Evolutionary conservation across 2,329 filamentous ascomycete species (phyloP).

Genomic region (Alternaria sp.): DNA sequence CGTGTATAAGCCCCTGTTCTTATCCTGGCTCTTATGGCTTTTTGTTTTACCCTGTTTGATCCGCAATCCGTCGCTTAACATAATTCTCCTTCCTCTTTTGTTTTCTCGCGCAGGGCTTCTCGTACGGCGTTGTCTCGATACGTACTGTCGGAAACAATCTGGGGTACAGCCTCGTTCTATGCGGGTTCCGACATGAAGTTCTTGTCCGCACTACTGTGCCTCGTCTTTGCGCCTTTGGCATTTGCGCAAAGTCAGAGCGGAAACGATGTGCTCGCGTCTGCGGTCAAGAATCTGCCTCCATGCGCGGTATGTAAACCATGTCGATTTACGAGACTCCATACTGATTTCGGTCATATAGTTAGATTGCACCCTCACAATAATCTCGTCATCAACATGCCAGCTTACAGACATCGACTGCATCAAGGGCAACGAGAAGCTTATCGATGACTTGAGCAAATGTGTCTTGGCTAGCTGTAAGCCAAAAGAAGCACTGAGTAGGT

Average conservation of each 20-base stretch:
- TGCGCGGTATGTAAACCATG: slow-evolving; percentile 11
- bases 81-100: not conserved
- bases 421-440: slow-evolving; percentile 21
- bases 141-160: not conserved
- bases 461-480: slow-evolving; percentile 29
- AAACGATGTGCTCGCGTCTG: slow-evolving; percentile 8
- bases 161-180: not conserved
- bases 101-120: not conserved
- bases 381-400: slow-evolving; percentile 30
- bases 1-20: not conserved
- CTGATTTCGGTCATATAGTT: slow-evolving; percentile 11
- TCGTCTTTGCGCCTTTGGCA: slow-evolving; percentile 1
- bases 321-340: not conserved
- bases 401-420: slow-evolving; percentile 36
- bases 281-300: slow-evolving; percentile 13
- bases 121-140: not conserved
- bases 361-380: slow-evolving; percentile 25
- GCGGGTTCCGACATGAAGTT: slow-evolving; percentile 1
- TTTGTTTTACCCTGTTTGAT: not conserved
- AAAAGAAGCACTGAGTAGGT: slow-evolving; percentile 35
- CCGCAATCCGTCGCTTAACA: not conserved
- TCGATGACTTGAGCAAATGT: slow-evolving; percentile 23
- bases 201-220: not conserved
- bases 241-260: slow-evolving; percentile 13
- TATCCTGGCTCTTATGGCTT: not conserved